Evolutionary conservation across 1,139 yeast species (phyloP), one percentile per base, ranked within the genome.

Genomic region (Suhomyces bokatorum): DNA sequence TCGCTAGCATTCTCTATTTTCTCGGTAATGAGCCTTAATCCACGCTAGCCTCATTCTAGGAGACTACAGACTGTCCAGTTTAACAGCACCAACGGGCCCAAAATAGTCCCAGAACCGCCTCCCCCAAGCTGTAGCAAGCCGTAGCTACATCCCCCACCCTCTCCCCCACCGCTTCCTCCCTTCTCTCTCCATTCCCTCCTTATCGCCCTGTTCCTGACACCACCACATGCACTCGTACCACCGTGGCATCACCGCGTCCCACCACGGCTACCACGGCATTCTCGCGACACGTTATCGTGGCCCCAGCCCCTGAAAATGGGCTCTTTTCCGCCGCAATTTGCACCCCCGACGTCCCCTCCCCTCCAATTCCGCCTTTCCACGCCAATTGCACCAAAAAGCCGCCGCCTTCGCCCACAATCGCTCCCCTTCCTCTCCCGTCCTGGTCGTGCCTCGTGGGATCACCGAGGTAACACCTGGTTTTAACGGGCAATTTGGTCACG

Each of bases 401-500:
- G 14, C 16, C 15, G 14, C 4, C 32, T 16, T 9, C 35, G 4
- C 27, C 26, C 16, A 10, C 27, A 32, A 16, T 9, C 17, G 6
- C 26, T 6, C 27, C 13, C 32, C 13, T 11, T 11, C 22, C 17
- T 14, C 17, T 17, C 24, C 8, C 13, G 20, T 24, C 6, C 15
- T 11, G 24, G 26, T 32, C 35, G 35, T 32, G 35, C 35, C 35
- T 17, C 20, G 24, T 20, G 24, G 24, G 7, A 32, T 37, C 32
- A 28, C 41, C 35, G 27, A n/a, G 32, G 37, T 17, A 32, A 39
- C 36, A 13, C n/a, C 26, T n/a, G 28, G 43, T 35, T 35, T 40
- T 35, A 35, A 24, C 35, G 28, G 43, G 30, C 15, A 15, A 35
- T 40, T 32, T 24, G 28, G 11, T 40, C 43, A 40, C 43, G 43